Evolutionary conservation across 495 filamentous ascomycete genomes (phyloP).

Genomic region (Hypomontagnella monticulosa): DNA sequence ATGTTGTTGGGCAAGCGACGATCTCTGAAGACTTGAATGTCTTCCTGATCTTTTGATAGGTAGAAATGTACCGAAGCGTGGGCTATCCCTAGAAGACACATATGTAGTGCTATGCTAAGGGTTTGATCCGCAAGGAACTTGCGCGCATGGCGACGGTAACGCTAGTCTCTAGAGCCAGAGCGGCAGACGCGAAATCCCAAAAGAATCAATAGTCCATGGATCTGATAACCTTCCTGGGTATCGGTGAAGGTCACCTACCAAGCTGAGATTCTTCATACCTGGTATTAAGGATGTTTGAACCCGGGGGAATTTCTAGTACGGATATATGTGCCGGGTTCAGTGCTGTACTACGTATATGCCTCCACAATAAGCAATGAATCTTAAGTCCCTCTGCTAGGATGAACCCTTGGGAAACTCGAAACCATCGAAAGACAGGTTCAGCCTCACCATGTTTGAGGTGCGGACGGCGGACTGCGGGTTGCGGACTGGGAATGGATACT

Average conservation of each 20-base stretch:
- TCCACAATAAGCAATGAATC: constrained; percentile 18
- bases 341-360: too few relatives aligned
- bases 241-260: not conserved
- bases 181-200: constrained; percentile 9
- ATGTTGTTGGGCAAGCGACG: constrained; percentile 18
- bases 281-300: too few relatives aligned
- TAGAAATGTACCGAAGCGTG: constrained; percentile 25
- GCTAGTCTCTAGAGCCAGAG: not conserved
- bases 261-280: not conserved
- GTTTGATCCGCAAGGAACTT: constrained; percentile 11
- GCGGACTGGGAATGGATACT: constrained; percentile 7
- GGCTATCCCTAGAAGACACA: constrained; percentile 14
- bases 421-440: constrained; percentile 32
- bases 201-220: constrained; percentile 2
- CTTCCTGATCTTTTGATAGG: not conserved
- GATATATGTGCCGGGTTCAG: constrained; percentile 21
- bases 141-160: constrained; percentile 4
- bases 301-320: too few relatives aligned
- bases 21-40: constrained; percentile 7
- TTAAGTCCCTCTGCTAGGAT: constrained; percentile 2
- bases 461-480: constrained; percentile 10
- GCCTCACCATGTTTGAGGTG: constrained; percentile 28
- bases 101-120: constrained; percentile 1
- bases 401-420: constrained; percentile 28
- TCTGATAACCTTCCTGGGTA: not conserved